Percentiles rank a stretch among this genome's conserved stretches.
phyloP scores from a whole-genome alignment of 1,284 basidiomycete genomes.

The Anthracocystis walkeri region DNA sequence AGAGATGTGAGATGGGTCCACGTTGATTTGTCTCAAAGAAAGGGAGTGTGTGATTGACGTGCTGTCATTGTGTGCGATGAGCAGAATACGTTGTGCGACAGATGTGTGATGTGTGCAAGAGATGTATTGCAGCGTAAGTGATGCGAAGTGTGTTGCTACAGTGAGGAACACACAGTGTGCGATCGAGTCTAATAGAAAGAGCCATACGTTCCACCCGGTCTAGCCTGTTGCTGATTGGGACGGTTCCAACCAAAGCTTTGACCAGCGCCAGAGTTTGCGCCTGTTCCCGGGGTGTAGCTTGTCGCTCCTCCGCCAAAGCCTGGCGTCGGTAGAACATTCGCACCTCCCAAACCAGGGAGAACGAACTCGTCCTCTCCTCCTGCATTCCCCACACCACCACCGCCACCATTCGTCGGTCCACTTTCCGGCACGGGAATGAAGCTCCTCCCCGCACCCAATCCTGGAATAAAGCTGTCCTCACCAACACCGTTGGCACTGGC shows the following conservation, averaged over 20 bases:
- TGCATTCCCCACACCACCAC: too few species aligned
- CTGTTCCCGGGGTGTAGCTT: conserved; percentile 32
- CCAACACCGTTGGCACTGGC: neutral
- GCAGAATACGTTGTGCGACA: too few species aligned
- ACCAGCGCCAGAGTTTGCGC: conserved; percentile 21
- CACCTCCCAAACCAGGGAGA: conserved; percentile 17
- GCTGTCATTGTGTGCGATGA: too few species aligned
- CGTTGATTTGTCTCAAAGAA: too few species aligned
- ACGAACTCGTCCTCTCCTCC: conserved; percentile 21
- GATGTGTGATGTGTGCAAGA: too few species aligned
- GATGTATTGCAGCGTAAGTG: too few species aligned
- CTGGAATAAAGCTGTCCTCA: conserved; percentile 44
- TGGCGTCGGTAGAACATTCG: neutral
- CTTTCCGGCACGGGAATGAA: conserved; percentile 13
- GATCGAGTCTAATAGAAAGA: conserved; percentile 23
- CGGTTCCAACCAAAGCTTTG: conserved; percentile 20
- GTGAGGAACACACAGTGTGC: too few species aligned
- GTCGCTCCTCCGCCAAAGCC: neutral
- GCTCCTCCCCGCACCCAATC: conserved; percentile 17
- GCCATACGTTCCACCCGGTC: conserved; percentile 46
- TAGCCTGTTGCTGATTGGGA: conserved; percentile 10
- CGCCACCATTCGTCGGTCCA: neutral
- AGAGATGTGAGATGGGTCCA: neutral
- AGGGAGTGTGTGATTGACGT: too few species aligned
- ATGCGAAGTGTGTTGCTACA: too few species aligned